These are phyloP conservation scores for Luffa acutangula DNA, from an alignment of 306 rosid species.

Conservation along the genomic window DNA sequence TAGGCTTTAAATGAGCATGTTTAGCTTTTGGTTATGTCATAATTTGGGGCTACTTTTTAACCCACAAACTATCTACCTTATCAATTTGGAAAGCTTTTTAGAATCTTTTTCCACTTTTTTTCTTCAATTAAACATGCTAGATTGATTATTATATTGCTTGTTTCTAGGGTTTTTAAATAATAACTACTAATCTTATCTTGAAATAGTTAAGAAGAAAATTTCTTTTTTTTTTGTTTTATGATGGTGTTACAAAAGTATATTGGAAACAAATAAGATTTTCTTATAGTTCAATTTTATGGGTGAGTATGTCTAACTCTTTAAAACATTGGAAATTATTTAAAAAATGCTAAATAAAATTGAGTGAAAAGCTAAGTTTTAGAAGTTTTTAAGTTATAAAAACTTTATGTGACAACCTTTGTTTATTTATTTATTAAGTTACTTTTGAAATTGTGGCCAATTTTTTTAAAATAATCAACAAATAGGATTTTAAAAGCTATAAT, in stretches of 20 bases:
- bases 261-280: background rate
- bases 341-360: too few species aligned
- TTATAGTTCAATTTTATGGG: too few species aligned
- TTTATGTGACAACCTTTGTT: too few species aligned
- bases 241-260: background rate
- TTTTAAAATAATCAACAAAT: too few species aligned
- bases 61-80: background rate
- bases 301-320: too few species aligned
- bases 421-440: too few species aligned
- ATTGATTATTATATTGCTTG: background rate
- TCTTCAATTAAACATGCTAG: background rate
- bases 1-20: background rate
- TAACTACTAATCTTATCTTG: background rate
- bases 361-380: too few species aligned
- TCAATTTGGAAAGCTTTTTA: background rate
- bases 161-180: background rate
- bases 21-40: background rate
- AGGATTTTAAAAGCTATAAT: too few species aligned
- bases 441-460: too few species aligned
- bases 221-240: background rate
- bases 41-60: background rate
- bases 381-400: too few species aligned
- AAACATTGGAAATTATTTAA: too few species aligned
- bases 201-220: background rate
- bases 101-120: background rate